Percentiles rank a stretch among this genome's conserved stretches.
phyloP scores from a whole-genome alignment of 768 basidiomycete species.

The Tricholoma terreum region DNA sequence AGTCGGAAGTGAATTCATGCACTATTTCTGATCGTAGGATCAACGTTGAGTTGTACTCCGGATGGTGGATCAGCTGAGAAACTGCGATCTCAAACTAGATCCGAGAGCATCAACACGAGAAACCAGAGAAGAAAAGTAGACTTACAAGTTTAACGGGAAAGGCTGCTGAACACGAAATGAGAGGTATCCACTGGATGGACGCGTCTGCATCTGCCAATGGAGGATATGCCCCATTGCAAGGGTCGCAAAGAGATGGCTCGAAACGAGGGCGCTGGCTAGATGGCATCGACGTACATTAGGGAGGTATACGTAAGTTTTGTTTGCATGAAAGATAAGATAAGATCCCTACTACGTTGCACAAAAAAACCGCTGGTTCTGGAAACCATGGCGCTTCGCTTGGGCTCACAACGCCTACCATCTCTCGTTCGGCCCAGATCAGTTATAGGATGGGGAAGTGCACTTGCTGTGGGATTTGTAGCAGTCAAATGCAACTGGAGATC shows the following conservation, averaged over 20 bases:
- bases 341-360: slow-evolving; percentile 15
- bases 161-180: slow-evolving; percentile 39
- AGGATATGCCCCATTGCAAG: background rate
- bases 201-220: slow-evolving; percentile 2
- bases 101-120: background rate
- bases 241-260: slow-evolving; percentile 13
- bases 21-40: slow-evolving; percentile 82
- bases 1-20: slow-evolving; percentile 32
- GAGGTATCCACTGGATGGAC: slow-evolving; percentile 26
- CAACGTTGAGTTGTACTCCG: slow-evolving; percentile 89
- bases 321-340: slow-evolving; percentile 26
- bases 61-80: slow-evolving; percentile 76
- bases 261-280: slow-evolving; percentile 14
- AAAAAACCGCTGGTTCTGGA: slow-evolving; percentile 7
- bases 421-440: slow-evolving; percentile 20
- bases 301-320: background rate
- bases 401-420: slow-evolving; percentile 22
- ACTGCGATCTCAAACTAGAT: slow-evolving; percentile 75
- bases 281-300: background rate
- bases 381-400: slow-evolving; percentile 30
- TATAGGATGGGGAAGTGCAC: slow-evolving; percentile 37
- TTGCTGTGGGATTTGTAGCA: slow-evolving; percentile 40
- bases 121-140: background rate
- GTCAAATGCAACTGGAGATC: slow-evolving; percentile 36
- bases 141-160: slow-evolving; percentile 45